phyloP scores from a whole-genome alignment of 2,329 filamentous ascomycete genomes.

The Fusarium sp. region DNA sequence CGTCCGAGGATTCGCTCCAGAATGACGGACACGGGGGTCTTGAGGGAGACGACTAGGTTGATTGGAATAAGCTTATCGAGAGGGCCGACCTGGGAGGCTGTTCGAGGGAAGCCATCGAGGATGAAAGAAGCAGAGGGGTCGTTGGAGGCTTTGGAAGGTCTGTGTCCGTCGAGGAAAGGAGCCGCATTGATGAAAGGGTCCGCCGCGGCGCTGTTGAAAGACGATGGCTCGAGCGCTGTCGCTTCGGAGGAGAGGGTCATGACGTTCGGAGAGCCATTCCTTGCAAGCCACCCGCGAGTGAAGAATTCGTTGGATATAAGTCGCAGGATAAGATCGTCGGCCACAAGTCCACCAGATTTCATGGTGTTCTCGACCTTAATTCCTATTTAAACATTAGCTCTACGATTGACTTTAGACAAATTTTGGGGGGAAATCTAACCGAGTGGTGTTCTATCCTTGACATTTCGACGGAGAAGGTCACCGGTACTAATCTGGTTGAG shows the following conservation, averaged over 20 bases:
- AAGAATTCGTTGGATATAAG: constrained; percentile 92
- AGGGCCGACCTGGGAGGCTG: constrained; percentile 79
- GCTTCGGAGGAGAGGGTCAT: constrained; percentile 65
- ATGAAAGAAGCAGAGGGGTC: constrained; percentile 88
- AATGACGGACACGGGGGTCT: constrained; percentile 88
- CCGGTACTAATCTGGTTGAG: constrained; percentile 93
- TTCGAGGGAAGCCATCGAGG: constrained; percentile 95
- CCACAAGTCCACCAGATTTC: constrained; percentile 88
- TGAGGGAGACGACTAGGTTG: constrained; percentile 89
- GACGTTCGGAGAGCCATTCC: constrained; percentile 60
- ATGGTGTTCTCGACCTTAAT: constrained; percentile 92
- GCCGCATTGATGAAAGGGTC: constrained; percentile 58
- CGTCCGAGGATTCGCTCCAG: constrained; percentile 90
- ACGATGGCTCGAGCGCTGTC: constrained; percentile 53
- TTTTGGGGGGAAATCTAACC: constrained; percentile 66
- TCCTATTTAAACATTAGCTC: constrained; percentile 63
- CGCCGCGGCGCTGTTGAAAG: constrained; percentile 51
- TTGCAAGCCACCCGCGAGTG: constrained; percentile 83
- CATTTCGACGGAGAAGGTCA: constrained; percentile 91
- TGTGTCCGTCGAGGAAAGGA: constrained; percentile 54
- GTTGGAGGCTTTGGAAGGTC: constrained; percentile 66
- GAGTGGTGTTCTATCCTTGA: constrained; percentile 86
- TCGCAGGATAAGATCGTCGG: constrained; percentile 90
- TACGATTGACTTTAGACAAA: not conserved
- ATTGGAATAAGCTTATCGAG: constrained; percentile 90